Percentiles rank a stretch among this genome's conserved stretches.
phyloP scores from a whole-genome alignment of 164 flowering plant genomes.

The Santalum album region DNA sequence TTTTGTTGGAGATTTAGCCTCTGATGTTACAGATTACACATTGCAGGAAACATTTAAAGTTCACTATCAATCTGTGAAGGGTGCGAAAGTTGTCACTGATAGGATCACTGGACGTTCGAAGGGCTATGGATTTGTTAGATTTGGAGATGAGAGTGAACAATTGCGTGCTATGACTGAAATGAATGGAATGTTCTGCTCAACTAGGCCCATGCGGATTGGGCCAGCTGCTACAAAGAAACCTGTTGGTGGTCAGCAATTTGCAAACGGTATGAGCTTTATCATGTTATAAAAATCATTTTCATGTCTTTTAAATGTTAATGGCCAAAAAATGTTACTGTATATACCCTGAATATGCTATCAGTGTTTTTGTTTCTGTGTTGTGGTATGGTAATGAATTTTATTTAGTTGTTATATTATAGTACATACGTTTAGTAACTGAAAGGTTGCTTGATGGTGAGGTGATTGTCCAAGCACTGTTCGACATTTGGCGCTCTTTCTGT shows the following conservation, averaged over 20 bases:
- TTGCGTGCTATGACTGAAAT: conserved; percentile 81
- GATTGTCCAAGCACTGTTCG: conserved; percentile 12
- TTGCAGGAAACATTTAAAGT: conserved; percentile 72
- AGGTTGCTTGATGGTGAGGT: neutral
- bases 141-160: conserved; percentile 86
- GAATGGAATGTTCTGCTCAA: conserved; percentile 74
- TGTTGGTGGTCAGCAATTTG: conserved; percentile 32
- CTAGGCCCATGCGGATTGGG: conserved; percentile 83
- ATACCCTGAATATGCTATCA: too few relatives aligned
- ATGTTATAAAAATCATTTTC: too few relatives aligned
- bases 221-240: conserved; percentile 79
- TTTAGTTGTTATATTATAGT: too few relatives aligned
- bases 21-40: conserved; percentile 78
- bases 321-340: too few relatives aligned
- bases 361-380: neutral
- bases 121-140: conserved; percentile 94
- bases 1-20: conserved; percentile 92
- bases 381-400: neutral
- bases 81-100: conserved; percentile 89
- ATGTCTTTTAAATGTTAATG: too few relatives aligned
- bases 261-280: too few relatives aligned
- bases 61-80: conserved; percentile 65
- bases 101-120: conserved; percentile 82
- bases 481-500: conserved; percentile 25
- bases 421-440: neutral